phyloP scores from a whole-genome alignment of 148 eudicot genomes.

The Limonium bicolor region DNA sequence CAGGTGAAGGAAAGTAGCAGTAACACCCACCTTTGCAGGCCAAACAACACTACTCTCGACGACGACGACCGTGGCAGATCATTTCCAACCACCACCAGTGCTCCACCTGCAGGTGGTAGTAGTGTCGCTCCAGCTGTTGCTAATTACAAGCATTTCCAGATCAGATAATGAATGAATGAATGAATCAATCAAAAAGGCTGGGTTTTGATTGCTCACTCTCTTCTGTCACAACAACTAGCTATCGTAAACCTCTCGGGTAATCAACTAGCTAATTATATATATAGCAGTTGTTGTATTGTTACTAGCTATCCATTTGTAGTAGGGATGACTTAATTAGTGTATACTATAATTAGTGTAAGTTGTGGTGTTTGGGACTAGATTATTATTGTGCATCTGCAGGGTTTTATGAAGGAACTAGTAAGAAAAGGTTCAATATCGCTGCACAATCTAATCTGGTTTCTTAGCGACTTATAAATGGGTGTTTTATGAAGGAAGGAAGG shows the following conservation, averaged over 20 bases:
- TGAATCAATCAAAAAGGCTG: background rate
- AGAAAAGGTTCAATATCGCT: background rate
- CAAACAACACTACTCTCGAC: constrained; percentile 9
- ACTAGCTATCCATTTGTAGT: background rate
- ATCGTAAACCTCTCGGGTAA: background rate
- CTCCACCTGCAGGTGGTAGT: too few relatives aligned
- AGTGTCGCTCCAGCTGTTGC: background rate
- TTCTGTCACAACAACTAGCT: constrained; percentile 28
- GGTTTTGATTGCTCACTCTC: constrained; percentile 32
- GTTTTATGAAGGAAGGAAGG: background rate
- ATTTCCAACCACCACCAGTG: too few relatives aligned
- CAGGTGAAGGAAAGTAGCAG: background rate
- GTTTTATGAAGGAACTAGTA: background rate
- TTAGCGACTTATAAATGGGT: background rate
- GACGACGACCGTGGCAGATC: background rate
- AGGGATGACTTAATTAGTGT: too few relatives aligned
- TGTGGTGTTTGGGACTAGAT: too few relatives aligned
- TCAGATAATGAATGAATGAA: constrained; percentile 4
- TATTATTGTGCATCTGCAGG: background rate
- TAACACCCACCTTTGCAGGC: background rate
- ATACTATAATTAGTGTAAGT: too few relatives aligned
- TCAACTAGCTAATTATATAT: background rate
- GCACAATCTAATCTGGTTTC: too few relatives aligned
- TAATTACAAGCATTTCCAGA: constrained; percentile 11
- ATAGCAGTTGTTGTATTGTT: background rate